Evolutionary conservation across 176 grass and related monocot species (phyloP).

Genomic region (Carex cristatella): DNA sequence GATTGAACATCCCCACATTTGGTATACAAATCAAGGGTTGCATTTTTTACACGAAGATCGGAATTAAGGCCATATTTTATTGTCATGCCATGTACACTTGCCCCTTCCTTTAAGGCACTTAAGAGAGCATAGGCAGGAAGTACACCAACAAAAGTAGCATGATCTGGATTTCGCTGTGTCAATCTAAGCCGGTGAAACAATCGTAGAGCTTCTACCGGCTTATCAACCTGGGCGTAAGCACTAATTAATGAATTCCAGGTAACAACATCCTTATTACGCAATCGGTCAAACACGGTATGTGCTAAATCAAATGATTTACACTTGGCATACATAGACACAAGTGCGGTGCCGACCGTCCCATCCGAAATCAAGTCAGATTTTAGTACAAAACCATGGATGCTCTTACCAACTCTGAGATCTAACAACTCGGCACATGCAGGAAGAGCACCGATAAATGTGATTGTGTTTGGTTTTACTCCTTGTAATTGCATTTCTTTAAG

Average conservation of each 20-base stretch:
- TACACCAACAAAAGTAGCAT: slow-evolving; percentile 35
- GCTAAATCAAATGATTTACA: slow-evolving; percentile 69
- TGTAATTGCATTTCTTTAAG: slow-evolving; percentile 62
- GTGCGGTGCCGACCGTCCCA: slow-evolving; percentile 51
- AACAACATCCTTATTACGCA: slow-evolving; percentile 63
- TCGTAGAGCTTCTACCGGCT: slow-evolving; percentile 32
- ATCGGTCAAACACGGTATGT: slow-evolving; percentile 50
- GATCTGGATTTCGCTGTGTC: slow-evolving; percentile 11
- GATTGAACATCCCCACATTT: slow-evolving; percentile 36
- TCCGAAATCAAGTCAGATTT: slow-evolving; percentile 47
- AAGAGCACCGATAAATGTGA: slow-evolving; percentile 54
- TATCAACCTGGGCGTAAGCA: slow-evolving; percentile 45
- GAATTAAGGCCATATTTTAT: slow-evolving; percentile 37
- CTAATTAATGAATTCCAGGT: slow-evolving; percentile 85
- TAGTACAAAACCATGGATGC: slow-evolving; percentile 54
- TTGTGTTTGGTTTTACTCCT: slow-evolving; percentile 54
- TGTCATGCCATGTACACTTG: slow-evolving; percentile 28
- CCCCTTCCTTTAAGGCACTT: slow-evolving; percentile 26
- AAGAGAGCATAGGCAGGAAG: slow-evolving; percentile 32
- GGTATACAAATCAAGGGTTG: slow-evolving; percentile 39
- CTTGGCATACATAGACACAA: slow-evolving; percentile 78
- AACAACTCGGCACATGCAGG: slow-evolving; percentile 78
- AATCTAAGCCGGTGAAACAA: slow-evolving; percentile 27
- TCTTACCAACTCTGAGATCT: slow-evolving; percentile 65
- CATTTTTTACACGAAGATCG: slow-evolving; percentile 50